Base-by-base conservation (phyloP, 495 filamentous ascomycete species). In the Hypomontagnella submonticulosa region DNA sequence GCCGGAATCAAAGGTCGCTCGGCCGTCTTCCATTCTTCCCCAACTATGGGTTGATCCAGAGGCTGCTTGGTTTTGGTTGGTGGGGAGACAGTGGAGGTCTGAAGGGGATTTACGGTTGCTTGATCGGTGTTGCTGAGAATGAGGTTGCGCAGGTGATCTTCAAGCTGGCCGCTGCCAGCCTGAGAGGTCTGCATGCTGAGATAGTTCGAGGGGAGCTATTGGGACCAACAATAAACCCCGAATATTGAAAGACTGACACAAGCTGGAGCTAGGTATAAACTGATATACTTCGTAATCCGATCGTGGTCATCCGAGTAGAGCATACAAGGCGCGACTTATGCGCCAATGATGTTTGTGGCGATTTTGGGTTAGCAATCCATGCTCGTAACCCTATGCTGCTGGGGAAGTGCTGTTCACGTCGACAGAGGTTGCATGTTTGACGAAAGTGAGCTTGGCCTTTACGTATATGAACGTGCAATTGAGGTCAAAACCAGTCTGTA, bases 121-220 rank as follows among this genome's bases (percentile, higher is more conserved):
- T 27, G 56, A 9, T 69, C 62, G 7, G 75, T 60, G 41, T 71
- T 72, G 43, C 38, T 73, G 60, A 83, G 71, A 34, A 81, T 81
- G 50, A 83, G 64, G 47, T 51, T 71, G 50, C 79, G 74, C n/a
- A 81, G 69, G 10, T 65, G 79, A 37, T 73, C 71, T 69, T 83
- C 80, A 23, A 83, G 75, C 42, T 60, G 61, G 10, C 50, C 72
- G 9, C 48, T 59, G 4, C 37, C 43, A 11, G 41, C 11, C 34
- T 66, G 70, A 19, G 48, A 50, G 19, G 57, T 16, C 48, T 73
- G 63, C 75, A 77, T 79, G 11, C 19, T 53, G 51, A 15, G 12
- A 42, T 43, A 42, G 38, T 55, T n/a, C 27, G 20, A 42, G 43
- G 33, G 10, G 8, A 23, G 52, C 23, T 19, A 19, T 34, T 42